Conservation (phyloP, 306 rosid genomes). For the Glycyrrhiza uralensis region DNA sequence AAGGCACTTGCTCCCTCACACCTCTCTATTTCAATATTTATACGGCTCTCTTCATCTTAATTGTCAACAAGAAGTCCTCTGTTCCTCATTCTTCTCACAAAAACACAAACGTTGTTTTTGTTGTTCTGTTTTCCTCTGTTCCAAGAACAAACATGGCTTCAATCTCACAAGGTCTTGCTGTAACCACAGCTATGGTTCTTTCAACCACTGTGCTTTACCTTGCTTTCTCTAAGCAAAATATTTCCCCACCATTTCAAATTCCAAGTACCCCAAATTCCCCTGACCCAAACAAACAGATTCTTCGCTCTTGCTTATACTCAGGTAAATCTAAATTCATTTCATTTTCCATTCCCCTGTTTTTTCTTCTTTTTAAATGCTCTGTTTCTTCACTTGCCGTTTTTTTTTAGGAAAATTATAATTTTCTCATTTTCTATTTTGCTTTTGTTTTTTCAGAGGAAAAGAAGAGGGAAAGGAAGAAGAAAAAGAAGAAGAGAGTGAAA, state of each 20-base stretch:
- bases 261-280: neutral
- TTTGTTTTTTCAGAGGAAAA: constrained; percentile 39
- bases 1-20: neutral
- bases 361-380: neutral
- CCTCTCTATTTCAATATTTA: neutral
- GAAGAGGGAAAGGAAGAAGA: constrained; percentile 37
- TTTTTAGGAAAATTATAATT: too few species aligned
- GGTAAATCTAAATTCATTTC: constrained; percentile 33
- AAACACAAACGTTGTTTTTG: neutral
- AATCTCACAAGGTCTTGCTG: constrained; percentile 48
- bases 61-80: constrained; percentile 31
- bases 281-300: constrained; percentile 3
- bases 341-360: neutral
- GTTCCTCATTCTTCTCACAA: constrained; percentile 3
- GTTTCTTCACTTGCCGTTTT: too few species aligned
- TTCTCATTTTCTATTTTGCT: too few species aligned
- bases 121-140: neutral
- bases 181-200: constrained; percentile 52
- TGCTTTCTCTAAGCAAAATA: constrained; percentile 35
- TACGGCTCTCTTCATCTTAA: neutral
- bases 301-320: constrained; percentile 65
- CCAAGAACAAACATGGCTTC: constrained; percentile 38
- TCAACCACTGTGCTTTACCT: constrained; percentile 51
- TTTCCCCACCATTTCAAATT: neutral
- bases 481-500: constrained; percentile 66